Conservation (phyloP, 352 stramenopile genomes). For the Globisporangium parvum region DNA sequence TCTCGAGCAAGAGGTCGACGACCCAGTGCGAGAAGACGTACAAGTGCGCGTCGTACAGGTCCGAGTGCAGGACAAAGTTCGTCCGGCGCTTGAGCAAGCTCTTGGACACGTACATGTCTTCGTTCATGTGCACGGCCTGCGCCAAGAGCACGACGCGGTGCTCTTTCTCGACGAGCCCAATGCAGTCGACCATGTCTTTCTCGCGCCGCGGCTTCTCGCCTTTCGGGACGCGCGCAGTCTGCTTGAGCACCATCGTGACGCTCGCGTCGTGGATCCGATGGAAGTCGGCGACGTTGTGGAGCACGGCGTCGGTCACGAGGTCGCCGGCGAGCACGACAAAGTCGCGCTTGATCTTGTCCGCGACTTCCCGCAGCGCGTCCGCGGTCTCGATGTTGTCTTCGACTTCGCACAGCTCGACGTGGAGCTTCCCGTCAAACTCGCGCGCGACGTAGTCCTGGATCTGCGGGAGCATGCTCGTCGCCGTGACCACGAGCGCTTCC, state of each 20-base stretch:
- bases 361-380: constrained; percentile 60
- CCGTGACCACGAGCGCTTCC: constrained; percentile 67
- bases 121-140: constrained; percentile 75
- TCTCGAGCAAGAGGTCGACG: constrained; percentile 66
- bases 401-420: constrained; percentile 69
- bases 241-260: constrained; percentile 79
- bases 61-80: constrained; percentile 69
- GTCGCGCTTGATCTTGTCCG: constrained; percentile 74
- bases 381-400: constrained; percentile 69
- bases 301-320: constrained; percentile 69
- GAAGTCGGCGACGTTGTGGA: constrained; percentile 78
- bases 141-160: constrained; percentile 65
- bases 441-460: constrained; percentile 76
- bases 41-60: constrained; percentile 78
- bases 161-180: constrained; percentile 60
- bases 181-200: constrained; percentile 81
- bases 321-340: constrained; percentile 80
- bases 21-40: constrained; percentile 87
- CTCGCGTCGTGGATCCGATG: constrained; percentile 80
- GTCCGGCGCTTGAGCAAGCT: constrained; percentile 64
- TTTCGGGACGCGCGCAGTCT: constrained; percentile 20
- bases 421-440: constrained; percentile 78
- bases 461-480: constrained; percentile 44
- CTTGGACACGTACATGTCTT: constrained; percentile 77
- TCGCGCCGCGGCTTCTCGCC: constrained; percentile 66